Evolutionary conservation across 2,329 filamentous ascomycete genomes (phyloP).

Genomic region (Penicillium sp.): DNA sequence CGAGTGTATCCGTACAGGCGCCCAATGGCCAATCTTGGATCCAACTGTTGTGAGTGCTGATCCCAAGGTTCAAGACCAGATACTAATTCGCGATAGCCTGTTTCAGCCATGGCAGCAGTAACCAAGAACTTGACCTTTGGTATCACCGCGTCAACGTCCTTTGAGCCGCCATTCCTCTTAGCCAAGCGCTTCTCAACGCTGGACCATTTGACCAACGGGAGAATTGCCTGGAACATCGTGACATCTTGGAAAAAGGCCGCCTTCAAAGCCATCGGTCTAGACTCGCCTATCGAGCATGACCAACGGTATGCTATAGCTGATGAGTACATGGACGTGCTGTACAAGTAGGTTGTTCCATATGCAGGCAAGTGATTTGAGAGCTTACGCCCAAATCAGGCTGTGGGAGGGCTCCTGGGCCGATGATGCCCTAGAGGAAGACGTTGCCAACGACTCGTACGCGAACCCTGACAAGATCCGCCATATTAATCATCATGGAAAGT

Average conservation of each 20-base stretch:
- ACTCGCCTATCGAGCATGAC: slow-evolving; percentile 61
- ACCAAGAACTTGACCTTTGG: slow-evolving; percentile 68
- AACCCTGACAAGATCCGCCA: no score
- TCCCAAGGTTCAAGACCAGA: no score
- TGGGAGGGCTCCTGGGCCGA: slow-evolving; percentile 63
- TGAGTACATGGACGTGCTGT: slow-evolving; percentile 65
- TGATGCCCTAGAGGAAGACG: slow-evolving; percentile 54
- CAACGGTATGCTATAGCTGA: slow-evolving; percentile 66
- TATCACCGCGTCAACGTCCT: slow-evolving; percentile 67
- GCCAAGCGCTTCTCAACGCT: slow-evolving; percentile 67
- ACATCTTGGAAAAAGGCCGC: slow-evolving; percentile 67
- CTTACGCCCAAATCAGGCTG: slow-evolving; percentile 39
- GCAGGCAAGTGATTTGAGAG: not conserved
- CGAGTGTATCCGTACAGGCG: slow-evolving; percentile 64
- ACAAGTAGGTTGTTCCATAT: slow-evolving; percentile 53
- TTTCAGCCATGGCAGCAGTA: slow-evolving; percentile 69
- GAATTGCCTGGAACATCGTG: slow-evolving; percentile 71
- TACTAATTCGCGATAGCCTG: slow-evolving; percentile 49
- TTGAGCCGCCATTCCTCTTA: slow-evolving; percentile 65
- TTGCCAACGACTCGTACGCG: no score
- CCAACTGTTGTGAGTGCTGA: slow-evolving; percentile 60
- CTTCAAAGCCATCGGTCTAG: slow-evolving; percentile 59
- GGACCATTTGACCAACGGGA: slow-evolving; percentile 65
- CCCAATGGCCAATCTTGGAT: slow-evolving; percentile 70
- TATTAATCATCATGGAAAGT: slow-evolving; percentile 19